Base-by-base conservation (phyloP, 805 yeast species). In the Pichia ethanolica region DNA sequence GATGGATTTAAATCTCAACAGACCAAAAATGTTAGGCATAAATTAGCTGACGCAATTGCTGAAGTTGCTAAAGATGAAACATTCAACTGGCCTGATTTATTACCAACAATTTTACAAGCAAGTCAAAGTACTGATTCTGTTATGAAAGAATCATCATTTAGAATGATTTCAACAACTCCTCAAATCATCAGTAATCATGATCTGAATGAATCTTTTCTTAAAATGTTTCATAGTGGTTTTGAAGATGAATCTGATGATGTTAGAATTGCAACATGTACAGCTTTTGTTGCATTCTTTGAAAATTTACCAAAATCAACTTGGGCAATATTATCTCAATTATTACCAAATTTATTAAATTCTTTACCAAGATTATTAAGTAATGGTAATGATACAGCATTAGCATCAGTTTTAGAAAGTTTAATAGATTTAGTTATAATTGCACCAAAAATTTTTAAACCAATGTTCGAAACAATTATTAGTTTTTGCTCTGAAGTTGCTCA, bases 381-480 rank as follows among this genome's bases (percentile, higher is more conserved):
- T 60, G 90, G 91, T 42, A 86, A 89, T 61, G 93, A 88, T 51
- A 71, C 76, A 13, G 87, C 96, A 7, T 76, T 93, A 55, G 83
- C 96, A 1, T 76, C 89, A 6, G 96, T 90, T n/a, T 77, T 93
- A 56, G 96, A 89, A 66, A 78, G 89, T 7, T 72, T 93, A 57
- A 89, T 90, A 48, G 98, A 93, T 58, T 75, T 93, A 52, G 97
- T 90, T 9, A 91, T 85, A 54, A 71, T 90, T 52, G 98, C 97
- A 8, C 98, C 99, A 47, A 91, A 90, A 63, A 79, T 93, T 81
- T 93, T 93, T 72, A 80, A 78, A 62, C 89, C 89, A 40, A 86
- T 91, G 88, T 91, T 93, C 65, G 82, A 84, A 45, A 83, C 88
- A n/a, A 81, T 93, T 41, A 79, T 89, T 45, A 86, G 86, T 54